Evolutionary conservation across 805 yeast genomes (phyloP).

Genomic region (Wickerhamomyces xylosicus): DNA sequence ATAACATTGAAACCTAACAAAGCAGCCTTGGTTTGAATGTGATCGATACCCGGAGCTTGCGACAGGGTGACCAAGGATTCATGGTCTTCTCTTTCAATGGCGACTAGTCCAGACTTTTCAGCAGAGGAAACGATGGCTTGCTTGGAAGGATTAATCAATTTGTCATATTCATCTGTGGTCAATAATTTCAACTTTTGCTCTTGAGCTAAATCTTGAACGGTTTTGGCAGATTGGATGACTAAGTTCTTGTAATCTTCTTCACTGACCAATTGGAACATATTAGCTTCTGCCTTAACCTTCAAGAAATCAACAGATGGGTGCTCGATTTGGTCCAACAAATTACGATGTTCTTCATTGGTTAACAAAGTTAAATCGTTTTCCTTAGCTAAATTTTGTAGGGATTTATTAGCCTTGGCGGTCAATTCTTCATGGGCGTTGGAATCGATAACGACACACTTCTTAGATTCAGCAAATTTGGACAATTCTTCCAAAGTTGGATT

Average conservation of each 20-base stretch:
- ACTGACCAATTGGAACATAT: slow-evolving; percentile 7
- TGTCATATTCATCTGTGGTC: slow-evolving; percentile 8
- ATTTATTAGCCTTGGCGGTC: slow-evolving; percentile 3
- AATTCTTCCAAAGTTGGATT: slow-evolving; percentile 7
- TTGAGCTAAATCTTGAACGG: slow-evolving; percentile 15
- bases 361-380: slow-evolving; percentile 18
- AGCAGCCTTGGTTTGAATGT: not conserved
- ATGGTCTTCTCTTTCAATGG: slow-evolving; percentile 8
- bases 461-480: slow-evolving; percentile 6
- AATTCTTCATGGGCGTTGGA: slow-evolving; percentile 1
- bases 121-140: slow-evolving; percentile 12
- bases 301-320: slow-evolving; percentile 16
- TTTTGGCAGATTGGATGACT: slow-evolving; percentile 10
- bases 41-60: not conserved
- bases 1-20: slow-evolving; percentile 2
- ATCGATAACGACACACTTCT: slow-evolving; percentile 1
- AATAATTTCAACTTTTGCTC: slow-evolving; percentile 16
- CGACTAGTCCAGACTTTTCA: slow-evolving; percentile 10
- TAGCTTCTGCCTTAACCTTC: slow-evolving; percentile 4
- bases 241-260: slow-evolving; percentile 7
- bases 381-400: slow-evolving; percentile 12
- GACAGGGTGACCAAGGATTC: slow-evolving; percentile 1
- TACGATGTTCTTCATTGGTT: slow-evolving; percentile 11
- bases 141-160: slow-evolving; percentile 8
- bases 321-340: slow-evolving; percentile 14